phyloP scores from a whole-genome alignment of 768 basidiomycete genomes.

The Crepidotus variabilis region DNA sequence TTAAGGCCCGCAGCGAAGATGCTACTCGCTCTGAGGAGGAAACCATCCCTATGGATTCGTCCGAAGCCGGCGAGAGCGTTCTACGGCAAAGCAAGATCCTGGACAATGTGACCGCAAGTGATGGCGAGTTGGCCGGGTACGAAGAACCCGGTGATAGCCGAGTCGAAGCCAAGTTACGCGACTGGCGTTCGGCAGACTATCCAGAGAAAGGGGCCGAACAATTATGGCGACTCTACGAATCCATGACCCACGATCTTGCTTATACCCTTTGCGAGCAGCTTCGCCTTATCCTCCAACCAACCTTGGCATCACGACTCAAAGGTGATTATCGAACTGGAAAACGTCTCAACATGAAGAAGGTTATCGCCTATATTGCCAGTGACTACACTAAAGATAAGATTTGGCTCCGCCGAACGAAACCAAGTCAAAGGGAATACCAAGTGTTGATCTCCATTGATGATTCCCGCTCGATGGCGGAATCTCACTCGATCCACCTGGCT shows the following conservation, averaged over 20 bases:
- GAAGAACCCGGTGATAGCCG: constrained; percentile 29
- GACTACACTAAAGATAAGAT: constrained; percentile 99
- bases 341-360: constrained; percentile 97
- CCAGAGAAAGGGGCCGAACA: constrained; percentile 55
- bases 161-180: constrained; percentile 47
- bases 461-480: constrained; percentile 95
- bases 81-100: neutral
- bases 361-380: constrained; percentile 95
- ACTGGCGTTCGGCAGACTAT: constrained; percentile 62
- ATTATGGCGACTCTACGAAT: constrained; percentile 91
- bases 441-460: constrained; percentile 93
- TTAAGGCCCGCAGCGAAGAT: constrained; percentile 20
- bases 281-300: constrained; percentile 93
- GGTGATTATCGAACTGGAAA: constrained; percentile 99
- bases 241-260: constrained; percentile 87
- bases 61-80: neutral
- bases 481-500: constrained; percentile 87
- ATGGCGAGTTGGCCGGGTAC: constrained; percentile 20
- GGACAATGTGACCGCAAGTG: constrained; percentile 17
- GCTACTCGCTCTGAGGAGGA: constrained; percentile 5
- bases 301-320: constrained; percentile 86
- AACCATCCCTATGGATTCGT: neutral
- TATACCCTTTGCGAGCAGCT: constrained; percentile 94
- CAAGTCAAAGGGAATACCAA: constrained; percentile 94
- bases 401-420: constrained; percentile 92